Evolutionary conservation across 306 rosid species (phyloP), one percentile per base, ranked within the genome.

Genomic region (Ziziphus jujuba): DNA sequence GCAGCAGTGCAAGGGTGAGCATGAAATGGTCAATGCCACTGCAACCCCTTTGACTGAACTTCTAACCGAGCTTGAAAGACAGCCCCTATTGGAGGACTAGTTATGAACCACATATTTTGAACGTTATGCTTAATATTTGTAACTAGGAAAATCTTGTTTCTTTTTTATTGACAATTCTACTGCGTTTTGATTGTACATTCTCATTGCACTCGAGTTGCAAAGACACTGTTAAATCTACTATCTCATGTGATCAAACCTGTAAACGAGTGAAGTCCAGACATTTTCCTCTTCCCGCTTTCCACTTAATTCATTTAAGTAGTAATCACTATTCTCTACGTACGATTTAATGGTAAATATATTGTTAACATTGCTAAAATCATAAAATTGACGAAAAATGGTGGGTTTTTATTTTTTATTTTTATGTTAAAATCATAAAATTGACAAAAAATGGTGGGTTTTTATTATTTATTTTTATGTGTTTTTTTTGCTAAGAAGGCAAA

Each of bases 51-150:
- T 77, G 76, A 59, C 76, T 1, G 82, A 82, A 58, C 80, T 85
- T 74, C 70, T 80, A 74, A 72, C 85, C 21, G 85, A 79, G 59
- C 70, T 80, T 17, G 87, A 85, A 58, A 60, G 65, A 57, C 81
- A 71, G 21, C 83, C 83, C 17, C 69, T 77, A 51, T 65, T 82
- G 66, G 89, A 82, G 70, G 85, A 85, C 53, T 82, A 85, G 74
- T 49, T 40, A 56, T 44, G 50, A 55, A 45, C 38, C 38, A 15
- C 21, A 59, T 25, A 0, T 49, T 65, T 75, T 63, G 57, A 59
- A 64, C 65, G 20, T 56, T 61, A 60, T 66, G 45, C 59, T 51
- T 66, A 67, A 56, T 3, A 61, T 40, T 56, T 75, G 70, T 66
- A 70, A 71, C 80, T 74, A 56, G 69, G 77, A 67, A 71, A 58